These are phyloP conservation scores for Chlorella ohadii DNA, from an alignment of 139 green algal species.

Conservation along the genomic window DNA sequence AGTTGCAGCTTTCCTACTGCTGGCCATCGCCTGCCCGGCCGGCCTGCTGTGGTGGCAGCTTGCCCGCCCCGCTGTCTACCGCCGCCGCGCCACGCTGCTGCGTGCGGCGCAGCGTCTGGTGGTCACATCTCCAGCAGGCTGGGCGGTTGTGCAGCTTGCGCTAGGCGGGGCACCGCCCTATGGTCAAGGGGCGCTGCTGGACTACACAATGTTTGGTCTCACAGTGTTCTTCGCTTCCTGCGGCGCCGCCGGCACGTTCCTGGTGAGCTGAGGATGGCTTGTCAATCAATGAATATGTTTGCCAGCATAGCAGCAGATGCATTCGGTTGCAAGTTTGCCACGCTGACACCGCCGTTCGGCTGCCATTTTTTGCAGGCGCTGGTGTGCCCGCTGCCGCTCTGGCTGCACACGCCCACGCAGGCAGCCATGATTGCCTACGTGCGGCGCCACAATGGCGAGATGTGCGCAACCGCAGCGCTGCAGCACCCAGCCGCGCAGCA, in stretches of 20 bases:
- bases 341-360: too few relatives aligned
- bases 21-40: too few relatives aligned
- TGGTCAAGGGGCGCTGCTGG: neutral
- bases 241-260: neutral
- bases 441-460: neutral
- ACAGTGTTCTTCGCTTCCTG: neutral
- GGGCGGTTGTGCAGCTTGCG: too few relatives aligned
- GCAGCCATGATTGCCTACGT: neutral
- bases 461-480: neutral
- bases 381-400: neutral
- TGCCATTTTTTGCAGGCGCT: neutral
- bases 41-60: too few relatives aligned
- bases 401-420: neutral
- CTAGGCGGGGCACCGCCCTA: neutral
- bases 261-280: neutral
- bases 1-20: too few relatives aligned
- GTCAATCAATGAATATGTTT: too few relatives aligned
- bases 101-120: too few relatives aligned
- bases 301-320: too few relatives aligned
- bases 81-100: too few relatives aligned
- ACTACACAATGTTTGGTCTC: neutral
- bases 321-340: too few relatives aligned
- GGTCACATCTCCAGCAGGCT: too few relatives aligned
- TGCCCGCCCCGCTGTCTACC: too few relatives aligned
- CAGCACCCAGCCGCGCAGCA: neutral